Conservation (phyloP, 1,284 basidiomycete genomes). For the Ganoderma meredithae region DNA sequence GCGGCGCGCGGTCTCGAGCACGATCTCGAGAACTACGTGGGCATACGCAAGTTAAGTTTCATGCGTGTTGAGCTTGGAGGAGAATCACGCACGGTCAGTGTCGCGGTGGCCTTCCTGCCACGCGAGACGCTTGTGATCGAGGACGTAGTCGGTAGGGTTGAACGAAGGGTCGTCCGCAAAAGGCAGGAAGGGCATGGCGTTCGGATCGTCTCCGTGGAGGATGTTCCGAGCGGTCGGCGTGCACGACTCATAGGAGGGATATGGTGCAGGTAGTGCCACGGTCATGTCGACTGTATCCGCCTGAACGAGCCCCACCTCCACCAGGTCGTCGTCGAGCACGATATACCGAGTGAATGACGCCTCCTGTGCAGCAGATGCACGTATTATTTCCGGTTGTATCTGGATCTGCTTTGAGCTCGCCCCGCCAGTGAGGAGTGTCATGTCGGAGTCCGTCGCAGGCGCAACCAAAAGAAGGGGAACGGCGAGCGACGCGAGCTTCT, state of each 20-base stretch:
- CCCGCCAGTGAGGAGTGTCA: neutral
- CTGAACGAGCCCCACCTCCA: neutral
- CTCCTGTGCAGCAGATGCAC: neutral
- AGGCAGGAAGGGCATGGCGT: slow-evolving; percentile 63
- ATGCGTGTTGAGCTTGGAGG: neutral
- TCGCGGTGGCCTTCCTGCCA: slow-evolving; percentile 54
- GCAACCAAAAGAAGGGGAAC: neutral
- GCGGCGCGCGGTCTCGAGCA: slow-evolving; percentile 51
- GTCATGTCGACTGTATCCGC: neutral
- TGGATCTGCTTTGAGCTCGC: neutral
- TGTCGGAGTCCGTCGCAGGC: neutral
- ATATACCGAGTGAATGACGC: neutral
- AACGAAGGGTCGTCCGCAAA: slow-evolving; percentile 62
- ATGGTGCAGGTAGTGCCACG: neutral
- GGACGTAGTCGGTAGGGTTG: slow-evolving; percentile 45
- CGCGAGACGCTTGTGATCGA: slow-evolving; percentile 52
- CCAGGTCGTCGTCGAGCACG: neutral
- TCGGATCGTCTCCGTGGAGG: slow-evolving; percentile 62
- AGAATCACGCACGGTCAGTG: slow-evolving; percentile 55
- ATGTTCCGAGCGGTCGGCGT: slow-evolving; percentile 54
- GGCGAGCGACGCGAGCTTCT: slow-evolving; percentile 11
- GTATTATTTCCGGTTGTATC: neutral
- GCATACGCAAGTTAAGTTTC: neutral
- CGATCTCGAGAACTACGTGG: slow-evolving; percentile 52
- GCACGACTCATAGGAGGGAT: slow-evolving; percentile 55